phyloP scores from a whole-genome alignment of 306 rosid species.

The Pyrus pyrifolia region DNA sequence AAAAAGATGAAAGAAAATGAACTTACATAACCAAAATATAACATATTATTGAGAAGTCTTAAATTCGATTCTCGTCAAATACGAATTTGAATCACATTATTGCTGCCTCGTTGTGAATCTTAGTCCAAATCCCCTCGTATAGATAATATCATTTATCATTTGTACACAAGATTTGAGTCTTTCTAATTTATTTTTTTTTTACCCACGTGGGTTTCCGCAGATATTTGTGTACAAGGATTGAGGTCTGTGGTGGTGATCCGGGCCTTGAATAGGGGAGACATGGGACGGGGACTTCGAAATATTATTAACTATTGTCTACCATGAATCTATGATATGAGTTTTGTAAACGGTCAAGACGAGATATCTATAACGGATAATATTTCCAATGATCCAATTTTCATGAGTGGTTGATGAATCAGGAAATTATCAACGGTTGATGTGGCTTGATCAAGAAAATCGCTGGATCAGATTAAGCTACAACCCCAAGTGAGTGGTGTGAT shows the following conservation, averaged over 20 bases:
- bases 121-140: no score
- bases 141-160: no score
- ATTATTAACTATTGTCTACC: background rate
- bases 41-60: no score
- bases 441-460: slow-evolving; percentile 20
- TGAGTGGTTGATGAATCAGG: slow-evolving; percentile 22
- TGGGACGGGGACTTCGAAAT: slow-evolving; percentile 18
- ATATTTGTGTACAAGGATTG: slow-evolving; percentile 10
- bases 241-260: background rate
- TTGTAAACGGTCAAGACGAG: slow-evolving; percentile 8
- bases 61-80: rapidly evolving
- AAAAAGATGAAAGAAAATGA: no score
- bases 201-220: slow-evolving; percentile 26
- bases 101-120: rapidly evolving
- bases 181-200: no score
- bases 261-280: background rate
- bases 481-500: slow-evolving; percentile 30
- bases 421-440: background rate
- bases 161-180: no score
- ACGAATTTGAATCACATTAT: rapidly evolving
- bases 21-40: no score
- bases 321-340: background rate
- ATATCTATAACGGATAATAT: background rate
- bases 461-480: slow-evolving; percentile 37
- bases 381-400: background rate